Percentiles rank a stretch among this genome's conserved stretches.
Evolutionary conservation across 1,284 basidiomycete species (phyloP).

Genomic region (Melampsora occidentalis): DNA sequence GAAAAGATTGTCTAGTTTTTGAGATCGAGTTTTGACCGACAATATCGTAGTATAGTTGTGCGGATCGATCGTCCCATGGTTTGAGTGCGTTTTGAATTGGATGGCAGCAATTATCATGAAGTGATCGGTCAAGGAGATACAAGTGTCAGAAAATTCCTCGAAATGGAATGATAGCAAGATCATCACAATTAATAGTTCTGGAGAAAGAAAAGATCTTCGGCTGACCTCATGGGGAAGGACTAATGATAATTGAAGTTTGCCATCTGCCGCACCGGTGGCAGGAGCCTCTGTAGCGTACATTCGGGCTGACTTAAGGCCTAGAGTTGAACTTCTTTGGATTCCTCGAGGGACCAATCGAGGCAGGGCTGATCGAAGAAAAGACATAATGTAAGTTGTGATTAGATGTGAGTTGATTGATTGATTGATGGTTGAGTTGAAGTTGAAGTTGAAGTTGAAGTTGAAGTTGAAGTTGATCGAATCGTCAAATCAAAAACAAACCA

Average conservation of each 20-base stretch:
- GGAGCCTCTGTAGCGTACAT: constrained; percentile 38
- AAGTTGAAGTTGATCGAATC: no score
- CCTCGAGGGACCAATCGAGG: constrained; percentile 5
- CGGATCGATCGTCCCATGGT: no score
- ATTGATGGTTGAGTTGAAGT: no score
- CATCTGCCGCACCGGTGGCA: constrained; percentile 53
- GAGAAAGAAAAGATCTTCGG: constrained; percentile 46
- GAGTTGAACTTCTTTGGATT: background rate
- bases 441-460: no score
- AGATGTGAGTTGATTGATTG: no score
- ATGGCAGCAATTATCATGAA: no score
- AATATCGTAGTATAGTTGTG: no score
- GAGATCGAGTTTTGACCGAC: no score
- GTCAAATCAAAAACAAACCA: no score
- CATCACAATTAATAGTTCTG: background rate
- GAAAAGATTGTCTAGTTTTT: constrained; percentile 71
- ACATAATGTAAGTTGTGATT: background rate
- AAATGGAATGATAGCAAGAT: background rate
- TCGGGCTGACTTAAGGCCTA: constrained; percentile 1
- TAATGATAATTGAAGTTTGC: constrained; percentile 84
- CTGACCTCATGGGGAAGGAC: constrained; percentile 88
- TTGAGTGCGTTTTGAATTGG: no score
- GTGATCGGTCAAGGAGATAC: no score
- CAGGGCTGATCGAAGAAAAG: background rate
- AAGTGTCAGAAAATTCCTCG: background rate